Conservation (phyloP, 208 protist species). For the Naegleria fowleri region DNA sequence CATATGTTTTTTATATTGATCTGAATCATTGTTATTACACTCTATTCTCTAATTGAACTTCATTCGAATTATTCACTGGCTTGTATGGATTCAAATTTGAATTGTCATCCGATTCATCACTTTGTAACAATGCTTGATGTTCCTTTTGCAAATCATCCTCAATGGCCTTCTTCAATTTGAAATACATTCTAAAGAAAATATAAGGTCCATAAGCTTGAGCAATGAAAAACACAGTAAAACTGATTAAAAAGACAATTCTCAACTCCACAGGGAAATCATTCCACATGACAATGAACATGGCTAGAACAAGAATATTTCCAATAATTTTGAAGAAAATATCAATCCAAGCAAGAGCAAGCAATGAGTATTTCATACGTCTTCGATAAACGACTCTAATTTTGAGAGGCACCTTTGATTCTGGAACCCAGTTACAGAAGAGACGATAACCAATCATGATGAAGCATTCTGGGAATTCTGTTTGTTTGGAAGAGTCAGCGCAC, state of each 20-base stretch:
- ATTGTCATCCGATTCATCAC: neutral
- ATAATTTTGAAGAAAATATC: neutral
- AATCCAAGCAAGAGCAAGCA: neutral
- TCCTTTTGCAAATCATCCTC: neutral
- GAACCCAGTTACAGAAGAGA: neutral
- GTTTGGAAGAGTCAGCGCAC: too few relatives aligned
- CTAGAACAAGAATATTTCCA: neutral
- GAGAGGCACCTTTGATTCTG: neutral
- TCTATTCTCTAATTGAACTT: neutral
- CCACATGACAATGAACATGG: neutral
- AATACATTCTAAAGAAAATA: neutral
- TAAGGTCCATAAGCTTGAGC: slow-evolving; percentile 8
- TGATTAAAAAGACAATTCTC: neutral
- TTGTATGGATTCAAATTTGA: neutral
- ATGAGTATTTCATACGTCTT: neutral
- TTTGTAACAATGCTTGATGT: neutral
- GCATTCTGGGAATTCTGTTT: neutral
- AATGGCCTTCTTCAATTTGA: neutral
- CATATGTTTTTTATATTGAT: too few relatives aligned
- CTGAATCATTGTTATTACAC: too few relatives aligned
- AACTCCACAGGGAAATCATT: neutral
- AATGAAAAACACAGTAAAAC: neutral
- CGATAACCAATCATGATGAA: neutral
- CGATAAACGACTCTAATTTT: neutral
- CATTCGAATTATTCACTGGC: neutral